Evolutionary conservation across 1,284 basidiomycete species (phyloP).

Genomic region (Cryptococcus sp.): DNA sequence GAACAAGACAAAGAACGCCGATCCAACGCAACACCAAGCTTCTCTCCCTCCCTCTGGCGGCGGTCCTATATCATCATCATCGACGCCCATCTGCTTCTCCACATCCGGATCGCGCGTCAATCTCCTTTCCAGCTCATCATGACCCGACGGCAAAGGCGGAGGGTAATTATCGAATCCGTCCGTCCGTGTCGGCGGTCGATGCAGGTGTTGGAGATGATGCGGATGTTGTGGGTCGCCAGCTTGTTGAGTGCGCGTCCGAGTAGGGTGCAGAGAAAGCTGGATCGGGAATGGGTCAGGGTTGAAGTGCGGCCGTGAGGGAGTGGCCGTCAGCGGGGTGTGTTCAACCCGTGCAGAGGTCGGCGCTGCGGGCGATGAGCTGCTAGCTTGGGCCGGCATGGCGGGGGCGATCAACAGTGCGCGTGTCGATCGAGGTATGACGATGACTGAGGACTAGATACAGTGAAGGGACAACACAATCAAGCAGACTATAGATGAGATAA

Average conservation of each 20-base stretch:
- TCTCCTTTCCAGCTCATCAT: conserved; percentile 20
- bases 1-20: conserved; percentile 44
- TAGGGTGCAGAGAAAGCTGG: conserved; percentile 10
- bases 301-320: background rate
- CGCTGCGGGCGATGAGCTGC: too few species aligned
- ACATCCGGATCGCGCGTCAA: conserved; percentile 33
- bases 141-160: conserved; percentile 24
- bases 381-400: too few species aligned
- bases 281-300: conserved; percentile 20
- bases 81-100: conserved; percentile 28
- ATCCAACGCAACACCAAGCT: conserved; percentile 46
- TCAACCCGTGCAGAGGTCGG: too few species aligned
- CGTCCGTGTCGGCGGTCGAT: conserved; percentile 17
- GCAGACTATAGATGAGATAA: too few species aligned
- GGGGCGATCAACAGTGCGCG: too few species aligned
- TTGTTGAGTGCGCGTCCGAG: conserved; percentile 10
- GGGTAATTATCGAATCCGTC: conserved; percentile 41
- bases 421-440: too few species aligned
- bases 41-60: conserved; percentile 50
- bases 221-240: background rate
- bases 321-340: background rate
- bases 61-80: conserved; percentile 35
- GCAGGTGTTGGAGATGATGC: conserved; percentile 5
- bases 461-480: too few species aligned
- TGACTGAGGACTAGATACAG: too few species aligned